phyloP scores from a whole-genome alignment of 1,139 yeast species.

The Eremothecium cymbalariae region DNA sequence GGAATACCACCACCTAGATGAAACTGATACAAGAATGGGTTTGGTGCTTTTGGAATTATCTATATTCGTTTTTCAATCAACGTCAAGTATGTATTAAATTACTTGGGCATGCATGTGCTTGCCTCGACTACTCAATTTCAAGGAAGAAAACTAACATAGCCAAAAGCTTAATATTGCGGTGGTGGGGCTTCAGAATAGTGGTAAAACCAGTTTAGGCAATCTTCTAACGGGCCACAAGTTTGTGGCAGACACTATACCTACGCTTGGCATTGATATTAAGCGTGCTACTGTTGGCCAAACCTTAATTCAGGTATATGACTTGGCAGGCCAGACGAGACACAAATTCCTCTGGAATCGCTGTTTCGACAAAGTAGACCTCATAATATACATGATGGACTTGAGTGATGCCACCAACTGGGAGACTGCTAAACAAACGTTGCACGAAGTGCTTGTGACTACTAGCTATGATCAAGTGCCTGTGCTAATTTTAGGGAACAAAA shows the following conservation, averaged over 20 bases:
- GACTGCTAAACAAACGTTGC: slow-evolving; percentile 13
- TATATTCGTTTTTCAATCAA: slow-evolving; percentile 1
- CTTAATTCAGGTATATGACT: slow-evolving; percentile 15
- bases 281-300: slow-evolving; percentile 15
- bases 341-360: slow-evolving; percentile 19
- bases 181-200: slow-evolving; percentile 21
- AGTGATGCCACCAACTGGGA: slow-evolving; percentile 16
- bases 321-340: slow-evolving; percentile 19
- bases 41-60: background rate
- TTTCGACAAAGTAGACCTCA: slow-evolving; percentile 18
- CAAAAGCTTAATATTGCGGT: slow-evolving; percentile 19
- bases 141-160: background rate
- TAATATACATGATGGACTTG: slow-evolving; percentile 21
- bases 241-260: slow-evolving; percentile 19
- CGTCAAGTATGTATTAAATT: slow-evolving; percentile 3
- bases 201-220: slow-evolving; percentile 18
- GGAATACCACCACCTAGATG: background rate
- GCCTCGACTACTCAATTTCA: background rate
- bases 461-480: slow-evolving; percentile 17
- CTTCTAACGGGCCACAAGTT: slow-evolving; percentile 16
- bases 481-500: slow-evolving; percentile 19
- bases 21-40: background rate
- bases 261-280: slow-evolving; percentile 16
- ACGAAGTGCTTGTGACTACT: slow-evolving; percentile 15
- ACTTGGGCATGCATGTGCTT: background rate